phyloP scores from a whole-genome alignment of 345 rosid species.

The Moricandia arvensis region DNA sequence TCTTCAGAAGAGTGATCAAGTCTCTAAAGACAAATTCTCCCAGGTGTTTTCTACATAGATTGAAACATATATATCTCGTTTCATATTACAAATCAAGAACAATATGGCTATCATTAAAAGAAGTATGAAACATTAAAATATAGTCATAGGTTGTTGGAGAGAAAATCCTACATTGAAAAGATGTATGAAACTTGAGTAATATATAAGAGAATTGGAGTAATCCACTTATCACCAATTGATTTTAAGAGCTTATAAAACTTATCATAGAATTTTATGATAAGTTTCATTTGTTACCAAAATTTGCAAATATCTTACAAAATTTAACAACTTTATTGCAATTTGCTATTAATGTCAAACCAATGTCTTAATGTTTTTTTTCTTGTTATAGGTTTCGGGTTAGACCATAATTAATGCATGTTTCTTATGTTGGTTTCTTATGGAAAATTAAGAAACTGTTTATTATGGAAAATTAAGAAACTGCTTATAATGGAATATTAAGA shows the following conservation, averaged over 20 bases:
- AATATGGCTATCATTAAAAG: background rate
- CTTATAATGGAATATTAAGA: too few relatives aligned
- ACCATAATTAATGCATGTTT: too few relatives aligned
- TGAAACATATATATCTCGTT: background rate
- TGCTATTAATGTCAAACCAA: background rate
- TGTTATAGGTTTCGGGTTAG: slow-evolving; percentile 55
- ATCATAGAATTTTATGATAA: background rate
- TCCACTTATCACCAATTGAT: too few relatives aligned
- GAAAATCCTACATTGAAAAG: too few relatives aligned
- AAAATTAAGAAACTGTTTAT: too few relatives aligned
- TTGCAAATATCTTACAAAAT: background rate
- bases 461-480: too few relatives aligned
- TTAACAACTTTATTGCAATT: background rate
- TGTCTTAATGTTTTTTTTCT: background rate
- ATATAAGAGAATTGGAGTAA: too few relatives aligned
- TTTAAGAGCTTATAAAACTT: too few relatives aligned
- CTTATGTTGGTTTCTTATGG: too few relatives aligned
- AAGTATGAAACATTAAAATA: background rate
- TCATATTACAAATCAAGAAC: background rate
- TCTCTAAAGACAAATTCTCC: slow-evolving; percentile 69
- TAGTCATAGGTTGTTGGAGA: too few relatives aligned
- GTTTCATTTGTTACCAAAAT: background rate
- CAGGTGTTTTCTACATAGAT: slow-evolving; percentile 37
- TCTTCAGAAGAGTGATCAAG: slow-evolving; percentile 66
- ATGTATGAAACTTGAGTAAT: too few relatives aligned